Conservation (phyloP, 1,284 basidiomycete species). For the Apiotrichum domesticum region DNA sequence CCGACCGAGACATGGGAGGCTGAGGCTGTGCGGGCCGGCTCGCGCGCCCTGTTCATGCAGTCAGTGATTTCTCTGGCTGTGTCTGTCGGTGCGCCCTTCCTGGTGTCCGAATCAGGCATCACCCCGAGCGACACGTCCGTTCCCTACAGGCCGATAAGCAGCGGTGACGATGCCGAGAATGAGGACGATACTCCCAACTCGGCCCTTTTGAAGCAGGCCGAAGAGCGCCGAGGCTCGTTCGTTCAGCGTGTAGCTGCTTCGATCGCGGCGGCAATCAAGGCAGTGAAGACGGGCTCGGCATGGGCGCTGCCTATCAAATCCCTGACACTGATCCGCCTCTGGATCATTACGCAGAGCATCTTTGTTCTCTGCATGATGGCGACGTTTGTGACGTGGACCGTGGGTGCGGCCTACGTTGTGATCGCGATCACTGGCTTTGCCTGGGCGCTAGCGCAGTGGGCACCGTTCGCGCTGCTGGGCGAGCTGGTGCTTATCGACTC, state of each 20-base stretch:
- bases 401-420: conserved; percentile 48
- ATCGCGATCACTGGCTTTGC: conserved; percentile 51
- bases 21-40: conserved; percentile 73
- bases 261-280: conserved; percentile 15
- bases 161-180: conserved; percentile 3
- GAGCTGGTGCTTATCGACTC: conserved; percentile 46
- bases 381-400: conserved; percentile 45
- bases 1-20: conserved; percentile 47
- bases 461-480: conserved; percentile 32
- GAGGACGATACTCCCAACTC: conserved; percentile 17
- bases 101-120: conserved; percentile 52
- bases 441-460: conserved; percentile 50
- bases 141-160: not conserved
- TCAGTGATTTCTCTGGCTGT: conserved; percentile 63
- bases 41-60: conserved; percentile 73
- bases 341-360: conserved; percentile 37
- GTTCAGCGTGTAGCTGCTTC: conserved; percentile 4
- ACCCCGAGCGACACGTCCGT: conserved; percentile 16
- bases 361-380: conserved; percentile 46
- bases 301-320: conserved; percentile 38
- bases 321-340: conserved; percentile 40
- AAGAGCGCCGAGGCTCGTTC: conserved; percentile 3
- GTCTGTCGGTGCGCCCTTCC: conserved; percentile 66
- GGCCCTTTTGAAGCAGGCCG: conserved; percentile 7
- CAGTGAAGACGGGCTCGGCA: conserved; percentile 15